Conservation (phyloP, 2,329 filamentous ascomycete species). For the Incumbomyces delicatus region DNA sequence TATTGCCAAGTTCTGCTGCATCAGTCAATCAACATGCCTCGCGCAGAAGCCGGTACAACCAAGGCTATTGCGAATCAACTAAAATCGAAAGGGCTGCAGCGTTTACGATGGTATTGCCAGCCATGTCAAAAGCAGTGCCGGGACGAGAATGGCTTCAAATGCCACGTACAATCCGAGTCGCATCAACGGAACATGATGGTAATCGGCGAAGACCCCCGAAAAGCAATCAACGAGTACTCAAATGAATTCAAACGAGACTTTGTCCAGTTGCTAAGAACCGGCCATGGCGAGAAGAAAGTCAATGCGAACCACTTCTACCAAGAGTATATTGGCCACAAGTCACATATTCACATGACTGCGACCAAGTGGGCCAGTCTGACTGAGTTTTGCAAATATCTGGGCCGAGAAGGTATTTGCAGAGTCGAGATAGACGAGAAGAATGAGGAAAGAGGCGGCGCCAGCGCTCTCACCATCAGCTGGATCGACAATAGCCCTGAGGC, state of each 20-base stretch:
- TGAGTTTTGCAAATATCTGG: constrained; percentile 80
- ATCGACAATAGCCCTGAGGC: constrained; percentile 87
- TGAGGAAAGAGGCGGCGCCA: constrained; percentile 17
- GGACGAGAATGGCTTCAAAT: constrained; percentile 86
- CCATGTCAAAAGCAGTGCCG: constrained; percentile 67
- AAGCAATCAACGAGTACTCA: constrained; percentile 72
- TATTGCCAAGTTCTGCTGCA: constrained; percentile 4
- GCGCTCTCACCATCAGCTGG: constrained; percentile 65
- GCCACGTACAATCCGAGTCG: constrained; percentile 73
- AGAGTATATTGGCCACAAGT: constrained; percentile 77
- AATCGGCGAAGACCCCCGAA: constrained; percentile 78
- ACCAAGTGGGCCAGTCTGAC: constrained; percentile 82
- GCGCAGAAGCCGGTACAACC: constrained; percentile 84
- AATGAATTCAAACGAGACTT: constrained; percentile 76
- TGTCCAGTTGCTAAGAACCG: constrained; percentile 63
- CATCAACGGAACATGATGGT: constrained; percentile 85
- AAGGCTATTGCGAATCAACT: constrained; percentile 86
- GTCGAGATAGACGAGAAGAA: constrained; percentile 84
- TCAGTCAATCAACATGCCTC: constrained; percentile 60
- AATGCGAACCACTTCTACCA: constrained; percentile 92
- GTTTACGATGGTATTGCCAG: constrained; percentile 85
- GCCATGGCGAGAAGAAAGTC: constrained; percentile 83
- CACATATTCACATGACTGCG: constrained; percentile 88
- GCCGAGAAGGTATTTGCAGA: constrained; percentile 74
- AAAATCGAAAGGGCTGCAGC: constrained; percentile 60